Evolutionary conservation across 139 green algal species (phyloP).

Genomic region (Closterium sp.): DNA sequence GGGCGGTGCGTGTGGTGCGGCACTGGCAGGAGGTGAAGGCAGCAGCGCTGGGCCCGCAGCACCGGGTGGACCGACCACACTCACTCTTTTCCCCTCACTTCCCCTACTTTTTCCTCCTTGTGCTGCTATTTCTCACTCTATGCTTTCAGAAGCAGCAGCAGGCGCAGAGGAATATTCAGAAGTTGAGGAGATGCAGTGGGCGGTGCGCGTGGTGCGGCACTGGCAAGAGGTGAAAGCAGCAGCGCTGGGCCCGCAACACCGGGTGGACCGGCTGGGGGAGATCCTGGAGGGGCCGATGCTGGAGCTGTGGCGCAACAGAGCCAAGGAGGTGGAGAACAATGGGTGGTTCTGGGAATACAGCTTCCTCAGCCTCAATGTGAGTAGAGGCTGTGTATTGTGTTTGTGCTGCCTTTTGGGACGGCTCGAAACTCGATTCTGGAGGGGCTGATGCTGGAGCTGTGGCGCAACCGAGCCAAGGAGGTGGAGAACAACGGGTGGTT

Average conservation of each 20-base stretch:
- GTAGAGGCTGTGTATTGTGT: background rate
- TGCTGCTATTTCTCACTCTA: no score
- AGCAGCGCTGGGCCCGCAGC: background rate
- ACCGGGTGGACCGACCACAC: no score
- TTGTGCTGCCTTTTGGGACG: no score
- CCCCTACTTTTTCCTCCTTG: no score
- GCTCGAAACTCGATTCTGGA: constrained; percentile 24
- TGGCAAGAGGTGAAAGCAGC: constrained; percentile 45
- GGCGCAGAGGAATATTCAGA: background rate
- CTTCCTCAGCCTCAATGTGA: constrained; percentile 29
- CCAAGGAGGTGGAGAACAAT: constrained; percentile 30
- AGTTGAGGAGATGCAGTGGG: no score
- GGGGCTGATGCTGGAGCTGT: constrained; percentile 50
- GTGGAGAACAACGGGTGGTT: constrained; percentile 35
- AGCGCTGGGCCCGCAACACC: constrained; percentile 31
- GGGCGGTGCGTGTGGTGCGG: background rate
- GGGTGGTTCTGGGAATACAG: constrained; percentile 55
- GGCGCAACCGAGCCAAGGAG: constrained; percentile 30
- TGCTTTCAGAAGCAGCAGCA: no score
- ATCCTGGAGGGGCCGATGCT: constrained; percentile 54
- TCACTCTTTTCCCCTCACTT: no score
- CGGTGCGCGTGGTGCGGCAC: background rate
- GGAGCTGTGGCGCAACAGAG: constrained; percentile 31
- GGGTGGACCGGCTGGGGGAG: constrained; percentile 20
- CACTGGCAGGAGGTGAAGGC: constrained; percentile 46